Base-by-base conservation (phyloP, 108 stramenopile species). In the Aureococcus anophagefferens region DNA sequence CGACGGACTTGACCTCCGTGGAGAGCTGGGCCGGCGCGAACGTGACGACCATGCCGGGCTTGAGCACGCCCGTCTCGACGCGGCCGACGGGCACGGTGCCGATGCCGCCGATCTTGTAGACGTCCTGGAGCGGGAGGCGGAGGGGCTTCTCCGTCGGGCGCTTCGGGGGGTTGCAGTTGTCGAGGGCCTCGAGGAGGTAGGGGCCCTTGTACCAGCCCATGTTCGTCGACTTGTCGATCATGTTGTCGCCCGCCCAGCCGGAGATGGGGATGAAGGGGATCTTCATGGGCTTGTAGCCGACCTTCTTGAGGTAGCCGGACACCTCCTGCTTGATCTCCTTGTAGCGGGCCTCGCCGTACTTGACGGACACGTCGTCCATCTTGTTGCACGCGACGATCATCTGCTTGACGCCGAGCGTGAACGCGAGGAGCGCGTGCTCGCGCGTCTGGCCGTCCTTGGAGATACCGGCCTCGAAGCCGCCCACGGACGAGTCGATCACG, bases 121-220 rank as follows among this genome's bases (percentile, higher is more conserved):
- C 93, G 84, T 96, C 92, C 77, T 94, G 94, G 62, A 97, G 80
- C 32, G 96, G 96, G 34, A 97, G 74, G 73, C 96, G 93, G n/a
- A 97, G 90, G 44, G 94, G 90, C 83, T 94, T 95, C 75, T 92
- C 90, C 66, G 82, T 79, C 51, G 89, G 89, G 67, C 94, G 89
- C 76, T 90, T 91, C 34, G 94, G 94, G 64, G 88, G 85, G 44
- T 82, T 84, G 68, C 90, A 75, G 73, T 74, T 81, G 80, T 97
- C 94, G 45, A 97, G 89, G 37, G 93, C 94, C 79, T 96, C 91
- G 15, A 97, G 84, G 40, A 97, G 89, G 74, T 68, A 80, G 44
- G 94, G 93, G 25, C 90, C 90, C 77, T 90, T 90, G 90, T 95
- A 97, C 96, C 96, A 97, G 16, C 85, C 75, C 89, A 96, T 93